Base-by-base conservation (phyloP, 192 early-diverging fungal genomes). In the Mortierella claussenii region DNA sequence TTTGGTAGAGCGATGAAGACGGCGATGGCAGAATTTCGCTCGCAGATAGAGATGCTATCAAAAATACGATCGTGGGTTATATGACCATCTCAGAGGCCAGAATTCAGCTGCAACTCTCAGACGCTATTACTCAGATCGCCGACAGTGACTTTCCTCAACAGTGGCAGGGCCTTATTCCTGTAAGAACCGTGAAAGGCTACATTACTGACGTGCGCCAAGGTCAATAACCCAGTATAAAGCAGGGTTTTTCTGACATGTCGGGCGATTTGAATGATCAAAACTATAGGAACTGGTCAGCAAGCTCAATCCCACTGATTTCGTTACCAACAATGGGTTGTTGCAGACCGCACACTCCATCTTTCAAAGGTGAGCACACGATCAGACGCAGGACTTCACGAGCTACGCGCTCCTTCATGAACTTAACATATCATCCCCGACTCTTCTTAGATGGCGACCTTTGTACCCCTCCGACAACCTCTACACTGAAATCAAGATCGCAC, bases 261-360 rank as follows among this genome's bases (percentile, higher is more conserved):
- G 24, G 15, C 4, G 17, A 13, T 9, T 45, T 45, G 43, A n/a
- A 46, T 7, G 7, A 43, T 7, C 15, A 48, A 12, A 40, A 31
- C 18, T 54, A 21, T 56, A 89, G 86, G 87, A 89, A 65, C 79
- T 98, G 53, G 87, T 95, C 15, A 79, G 82, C 34, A 90, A 91
- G 65, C 82, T 99, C 30, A 93, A 85, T 57, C 79, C 86, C 1
- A 84, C 84, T 5, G 93, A 97, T 74, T 94, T 86, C 80, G 85
- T 87, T 46, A 88, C 87, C 50, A 99, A 99, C 81, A 91, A 94
- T 57, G 95, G 93, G 49, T 87, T 99, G 21, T 83, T 99, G 68
- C 92, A 96, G 65, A 96, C 96, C 3, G 95, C 95, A 2, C 97
- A 98, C 76, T 94, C 94, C 2, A 96, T 97, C 62, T 98, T 99